These are phyloP conservation scores for Heimioporus sp. DNA, from an alignment of 768 basidiomycete genomes.

Conservation along the genomic window DNA sequence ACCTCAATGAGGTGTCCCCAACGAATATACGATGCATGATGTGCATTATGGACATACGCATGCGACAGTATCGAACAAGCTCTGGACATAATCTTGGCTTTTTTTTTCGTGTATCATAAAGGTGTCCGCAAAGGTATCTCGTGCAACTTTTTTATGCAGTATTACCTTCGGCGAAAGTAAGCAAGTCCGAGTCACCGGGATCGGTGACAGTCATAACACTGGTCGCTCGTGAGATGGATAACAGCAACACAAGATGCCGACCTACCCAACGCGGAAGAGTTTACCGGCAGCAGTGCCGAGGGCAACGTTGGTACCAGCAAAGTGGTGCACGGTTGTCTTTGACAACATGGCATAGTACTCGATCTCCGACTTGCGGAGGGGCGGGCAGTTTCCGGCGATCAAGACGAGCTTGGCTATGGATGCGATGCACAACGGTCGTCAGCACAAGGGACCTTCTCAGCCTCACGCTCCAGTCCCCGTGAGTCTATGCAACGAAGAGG, in stretches of 20 bases:
- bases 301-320: slow-evolving; percentile 95
- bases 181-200: slow-evolving; percentile 95
- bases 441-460: slow-evolving; percentile 99
- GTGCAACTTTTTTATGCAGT: slow-evolving; percentile 45
- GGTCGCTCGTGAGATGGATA: slow-evolving; percentile 8
- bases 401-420: slow-evolving; percentile 91
- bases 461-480: slow-evolving; percentile 95
- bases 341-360: slow-evolving; percentile 99
- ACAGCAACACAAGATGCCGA: slow-evolving; percentile 2
- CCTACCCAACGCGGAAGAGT: slow-evolving; percentile 96
- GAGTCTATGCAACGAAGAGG: slow-evolving; percentile 41
- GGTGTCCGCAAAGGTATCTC: neutral
- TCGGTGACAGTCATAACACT: slow-evolving; percentile 98
- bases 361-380: slow-evolving; percentile 97
- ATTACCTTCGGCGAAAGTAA: slow-evolving; percentile 77
- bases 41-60: neutral
- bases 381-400: slow-evolving; percentile 99
- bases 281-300: slow-evolving; percentile 99
- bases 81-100: neutral
- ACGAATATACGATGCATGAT: neutral
- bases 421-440: slow-evolving; percentile 32
- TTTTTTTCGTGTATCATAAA: slow-evolving; percentile 4
- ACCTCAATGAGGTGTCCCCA: too few species aligned
- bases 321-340: slow-evolving; percentile 98
- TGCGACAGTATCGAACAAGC: neutral